These are phyloP conservation scores for Uncinocarpus reesii DNA, from an alignment of 2,329 filamentous ascomycete genomes.

Conservation along the genomic window DNA sequence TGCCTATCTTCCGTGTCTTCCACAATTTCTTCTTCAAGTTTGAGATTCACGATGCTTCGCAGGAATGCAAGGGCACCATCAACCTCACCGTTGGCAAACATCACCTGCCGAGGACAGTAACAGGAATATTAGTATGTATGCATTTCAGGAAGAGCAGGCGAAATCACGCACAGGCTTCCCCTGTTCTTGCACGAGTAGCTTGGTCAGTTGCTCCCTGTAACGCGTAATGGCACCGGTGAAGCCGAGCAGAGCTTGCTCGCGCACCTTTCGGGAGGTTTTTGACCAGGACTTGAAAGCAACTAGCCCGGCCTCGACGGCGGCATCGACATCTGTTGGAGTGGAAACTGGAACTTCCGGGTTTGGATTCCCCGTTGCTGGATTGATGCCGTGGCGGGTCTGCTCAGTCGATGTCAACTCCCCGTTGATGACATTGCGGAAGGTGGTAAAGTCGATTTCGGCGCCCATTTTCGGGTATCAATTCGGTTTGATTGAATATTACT, in stretches of 20 bases:
- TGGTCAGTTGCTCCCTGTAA: slow-evolving; percentile 29
- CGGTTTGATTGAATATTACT: background rate
- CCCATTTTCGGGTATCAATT: slow-evolving; percentile 4
- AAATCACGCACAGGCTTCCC: slow-evolving; percentile 28
- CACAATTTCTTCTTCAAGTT: slow-evolving; percentile 40
- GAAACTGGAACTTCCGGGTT: slow-evolving; percentile 44
- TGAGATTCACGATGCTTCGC: slow-evolving; percentile 22
- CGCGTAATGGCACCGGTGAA: slow-evolving; percentile 30
- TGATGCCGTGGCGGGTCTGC: slow-evolving; percentile 41
- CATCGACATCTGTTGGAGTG: slow-evolving; percentile 42
- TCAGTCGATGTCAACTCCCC: slow-evolving; percentile 39
- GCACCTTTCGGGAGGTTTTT: slow-evolving; percentile 26
- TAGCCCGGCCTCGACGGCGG: slow-evolving; percentile 41
- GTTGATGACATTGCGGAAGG: slow-evolving; percentile 45
- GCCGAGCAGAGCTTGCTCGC: slow-evolving; percentile 25
- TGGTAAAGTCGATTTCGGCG: slow-evolving; percentile 19
- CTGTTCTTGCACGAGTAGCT: slow-evolving; percentile 36
- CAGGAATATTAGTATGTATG: background rate
- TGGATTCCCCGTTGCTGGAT: slow-evolving; percentile 42
- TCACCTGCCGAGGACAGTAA: slow-evolving; percentile 11
- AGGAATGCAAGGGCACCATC: slow-evolving; percentile 17
- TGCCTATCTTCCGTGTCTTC: slow-evolving; percentile 37
- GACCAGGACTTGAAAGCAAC: slow-evolving; percentile 42
- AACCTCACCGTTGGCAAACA: slow-evolving; percentile 24
- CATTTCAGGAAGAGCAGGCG: background rate